Evolutionary conservation across 2,329 filamentous ascomycete species (phyloP).

Genomic region (Dactylellina sp.): DNA sequence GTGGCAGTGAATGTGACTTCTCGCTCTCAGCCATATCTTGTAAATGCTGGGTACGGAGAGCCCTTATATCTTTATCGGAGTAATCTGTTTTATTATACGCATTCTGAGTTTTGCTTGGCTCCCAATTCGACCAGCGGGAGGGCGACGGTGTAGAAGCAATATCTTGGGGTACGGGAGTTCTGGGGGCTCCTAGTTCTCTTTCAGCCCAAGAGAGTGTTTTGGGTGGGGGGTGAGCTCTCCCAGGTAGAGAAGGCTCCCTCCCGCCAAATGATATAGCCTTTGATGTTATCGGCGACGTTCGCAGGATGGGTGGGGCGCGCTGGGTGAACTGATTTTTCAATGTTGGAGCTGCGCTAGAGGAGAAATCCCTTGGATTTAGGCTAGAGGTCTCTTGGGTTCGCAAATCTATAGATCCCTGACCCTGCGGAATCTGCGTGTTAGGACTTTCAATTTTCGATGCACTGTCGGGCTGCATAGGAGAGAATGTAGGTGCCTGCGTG

Average conservation of each 20-base stretch:
- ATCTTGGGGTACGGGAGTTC: slow-evolving; percentile 1
- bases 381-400: neutral
- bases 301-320: no score
- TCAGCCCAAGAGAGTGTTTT: slow-evolving; percentile 19
- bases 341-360: neutral
- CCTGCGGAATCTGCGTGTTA: no score
- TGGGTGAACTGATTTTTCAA: no score
- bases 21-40: slow-evolving; percentile 53
- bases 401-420: neutral
- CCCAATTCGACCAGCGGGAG: neutral
- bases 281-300: no score
- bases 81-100: slow-evolving; percentile 7
- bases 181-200: slow-evolving; percentile 7
- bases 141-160: neutral
- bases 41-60: slow-evolving; percentile 43
- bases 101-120: slow-evolving; percentile 42
- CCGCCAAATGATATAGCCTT: neutral
- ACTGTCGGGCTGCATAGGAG: neutral
- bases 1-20: slow-evolving; percentile 57
- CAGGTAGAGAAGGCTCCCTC: neutral
- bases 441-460: neutral
- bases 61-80: slow-evolving; percentile 54
- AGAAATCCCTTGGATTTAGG: neutral
- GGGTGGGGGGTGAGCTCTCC: neutral
- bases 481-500: neutral